Evolutionary conservation across 2,329 filamentous ascomycete species (phyloP), one percentile per base, ranked within the genome.

Genomic region (Diaporthe sp.): DNA sequence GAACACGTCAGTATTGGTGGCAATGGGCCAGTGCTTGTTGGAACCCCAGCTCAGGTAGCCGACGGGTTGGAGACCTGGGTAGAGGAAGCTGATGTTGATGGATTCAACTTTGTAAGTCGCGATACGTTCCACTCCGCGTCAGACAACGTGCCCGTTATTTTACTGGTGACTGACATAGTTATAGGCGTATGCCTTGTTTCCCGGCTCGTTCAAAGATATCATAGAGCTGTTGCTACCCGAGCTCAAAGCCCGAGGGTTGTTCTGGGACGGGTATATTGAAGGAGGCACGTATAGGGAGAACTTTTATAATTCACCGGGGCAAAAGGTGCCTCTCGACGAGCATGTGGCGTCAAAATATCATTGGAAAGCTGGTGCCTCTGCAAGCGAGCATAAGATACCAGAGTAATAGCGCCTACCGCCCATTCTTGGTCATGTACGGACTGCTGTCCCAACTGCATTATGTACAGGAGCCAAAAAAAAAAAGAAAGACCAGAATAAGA

Each of bases 61-160:
- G 92, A 95, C 80, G 88, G 89, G 58, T 86, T 95, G 74, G 91
- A 95, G 82, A 83, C 86, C 0, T 95, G 93, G 93, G 86, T 94
- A 0, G 80, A 85, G 8, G 92, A 94, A 81, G 92, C 91, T 0
- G 93, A 94, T 78, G 89, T 95, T 1, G 93, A 95, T 80, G 93
- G 93, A 0, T 95, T 95, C 83, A 95, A 95, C 80, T 88, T 95
- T 81, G 92, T 80, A 68, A 75, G 79, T 77, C 25, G n/a, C 55
- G 34, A 42, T n/a, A n/a, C 12, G 6, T 19, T 37, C 31, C 0
- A 46, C 55, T 25, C 13, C 19, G 8, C 6, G 10, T 37, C 19
- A 8, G 4, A 42, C 6, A 2, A 7, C 9, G 4, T 22, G 28
- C 25, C 22, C 15, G 25, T 4, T 15, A 22, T 55, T 1, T 2